Percentiles rank a stretch among this genome's conserved stretches.
phyloP scores from a whole-genome alignment of 441 rosid genomes.

The Melastoma candidum region DNA sequence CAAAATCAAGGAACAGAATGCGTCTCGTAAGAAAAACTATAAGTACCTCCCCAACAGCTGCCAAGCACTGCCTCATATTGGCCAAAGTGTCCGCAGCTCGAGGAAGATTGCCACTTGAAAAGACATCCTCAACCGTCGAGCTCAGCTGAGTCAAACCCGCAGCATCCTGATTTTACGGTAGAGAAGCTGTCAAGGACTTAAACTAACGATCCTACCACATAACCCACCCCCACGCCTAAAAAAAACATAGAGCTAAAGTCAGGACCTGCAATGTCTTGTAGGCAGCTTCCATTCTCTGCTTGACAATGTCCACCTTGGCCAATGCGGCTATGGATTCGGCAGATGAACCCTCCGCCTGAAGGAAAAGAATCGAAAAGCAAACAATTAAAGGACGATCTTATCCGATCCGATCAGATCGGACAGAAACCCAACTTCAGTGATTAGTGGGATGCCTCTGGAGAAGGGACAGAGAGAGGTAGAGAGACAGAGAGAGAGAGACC shows the following conservation, averaged over 20 bases:
- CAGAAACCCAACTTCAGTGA: not conserved
- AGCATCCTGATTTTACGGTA: conserved; percentile 55
- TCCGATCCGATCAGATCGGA: not conserved
- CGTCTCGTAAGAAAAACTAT: not conserved
- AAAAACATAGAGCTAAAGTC: conserved; percentile 1
- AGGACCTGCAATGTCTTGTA: conserved; percentile 81
- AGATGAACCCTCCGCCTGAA: conserved; percentile 94
- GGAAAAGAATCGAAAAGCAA: not conserved
- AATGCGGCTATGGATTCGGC: conserved; percentile 89
- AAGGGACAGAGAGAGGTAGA: not conserved
- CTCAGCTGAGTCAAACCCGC: conserved; percentile 94
- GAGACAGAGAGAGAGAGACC: conserved; percentile 26
- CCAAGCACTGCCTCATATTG: conserved; percentile 95
- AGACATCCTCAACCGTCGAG: conserved; percentile 98
- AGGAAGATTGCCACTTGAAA: conserved; percentile 96
- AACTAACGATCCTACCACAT: conserved; percentile 6
- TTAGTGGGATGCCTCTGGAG: not conserved
- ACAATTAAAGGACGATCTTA: not conserved
- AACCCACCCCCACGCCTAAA: not conserved
- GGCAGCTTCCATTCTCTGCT: conserved; percentile 98
- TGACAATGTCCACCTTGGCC: conserved; percentile 90
- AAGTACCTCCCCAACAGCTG: conserved; percentile 95
- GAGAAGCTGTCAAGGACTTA: conserved; percentile 5
- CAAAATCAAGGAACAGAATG: not conserved
- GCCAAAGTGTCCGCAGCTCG: conserved; percentile 99